Evolutionary conservation across 495 filamentous ascomycete species (phyloP).

Genomic region (Tuber aestivum): DNA sequence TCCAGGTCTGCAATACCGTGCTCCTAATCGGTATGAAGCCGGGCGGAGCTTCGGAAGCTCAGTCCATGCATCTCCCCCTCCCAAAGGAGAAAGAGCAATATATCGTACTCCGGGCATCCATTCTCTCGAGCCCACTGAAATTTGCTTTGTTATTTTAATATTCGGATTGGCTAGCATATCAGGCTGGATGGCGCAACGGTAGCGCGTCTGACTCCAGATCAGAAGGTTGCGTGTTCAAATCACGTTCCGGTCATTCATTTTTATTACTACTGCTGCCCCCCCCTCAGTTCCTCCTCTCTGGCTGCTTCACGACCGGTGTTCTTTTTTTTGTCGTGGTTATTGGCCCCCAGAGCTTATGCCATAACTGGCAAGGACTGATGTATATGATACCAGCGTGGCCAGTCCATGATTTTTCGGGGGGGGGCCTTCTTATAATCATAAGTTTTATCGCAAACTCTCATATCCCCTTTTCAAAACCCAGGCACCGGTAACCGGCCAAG

Average conservation of each 20-base stretch:
- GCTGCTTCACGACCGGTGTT: too few species aligned
- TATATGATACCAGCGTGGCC: neutral
- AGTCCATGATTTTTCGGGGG: neutral
- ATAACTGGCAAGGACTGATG: neutral
- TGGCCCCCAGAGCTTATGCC: neutral
- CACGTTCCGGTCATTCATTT: constrained; percentile 32
- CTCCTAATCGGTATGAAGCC: neutral
- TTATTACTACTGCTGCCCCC: too few species aligned
- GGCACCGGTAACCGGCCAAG: neutral
- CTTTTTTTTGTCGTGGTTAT: neutral
- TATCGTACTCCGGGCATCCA: neutral
- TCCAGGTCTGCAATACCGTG: neutral
- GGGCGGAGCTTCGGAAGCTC: neutral
- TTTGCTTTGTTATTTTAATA: neutral
- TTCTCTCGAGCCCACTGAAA: neutral
- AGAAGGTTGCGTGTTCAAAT: constrained; percentile 39
- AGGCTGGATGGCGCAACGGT: constrained; percentile 37
- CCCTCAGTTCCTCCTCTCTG: neutral
- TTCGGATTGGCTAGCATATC: accelerated
- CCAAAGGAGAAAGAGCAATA: neutral
- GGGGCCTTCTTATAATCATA: neutral
- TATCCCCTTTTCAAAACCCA: neutral
- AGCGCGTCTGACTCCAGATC: constrained; percentile 38
- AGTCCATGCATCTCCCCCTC: neutral
- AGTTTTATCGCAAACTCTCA: neutral